Evolutionary conservation across 805 yeast species (phyloP), one percentile per base, ranked within the genome.

Genomic region (Metschnikowia matae): DNA sequence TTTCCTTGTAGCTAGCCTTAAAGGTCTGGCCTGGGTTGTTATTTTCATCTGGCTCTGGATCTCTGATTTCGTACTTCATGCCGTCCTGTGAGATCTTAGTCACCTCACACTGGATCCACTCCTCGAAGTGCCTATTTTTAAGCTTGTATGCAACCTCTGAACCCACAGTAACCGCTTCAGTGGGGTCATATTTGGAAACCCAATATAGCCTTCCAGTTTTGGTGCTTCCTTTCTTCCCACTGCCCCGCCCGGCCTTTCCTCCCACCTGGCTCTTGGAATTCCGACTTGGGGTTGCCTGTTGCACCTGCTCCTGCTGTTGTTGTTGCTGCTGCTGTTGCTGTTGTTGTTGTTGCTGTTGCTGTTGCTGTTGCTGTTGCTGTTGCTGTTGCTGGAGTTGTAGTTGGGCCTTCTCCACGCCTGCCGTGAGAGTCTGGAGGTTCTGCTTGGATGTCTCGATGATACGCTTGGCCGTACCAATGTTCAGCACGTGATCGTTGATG

Each of bases 31-130:
- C 97, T 3, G 91, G 87, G 50, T 91, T 89, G 54, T 87, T 88
- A 58, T 83, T 79, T 61, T 92, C 98, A 62, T 94, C 99, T 0
- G 99, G 98, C 62, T 94, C 99, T 0, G 98, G 97, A 66, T 94
- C 99, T 59, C 89, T 82, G n/a, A 94, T 91, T 67, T 94, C 98
- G 64, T 85, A 90, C 58, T 61, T 55, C 47, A 61, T 71, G 0
- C 94, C 92, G 56, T 89, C 96, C 0, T 81, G 81, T n/a, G 82
- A 68, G 3, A 92, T 82, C 57, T 81, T 83, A 26, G 84, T 79
- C 14, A 94, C 96, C 61, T 87, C 89, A 70, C 99, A 94, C 65
- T 89, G 96, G 58, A 94, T 89, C 99, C 99, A 94, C 63, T 92
- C 98, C 45, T 85, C 91, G n/a, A 81, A 76, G 43, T 84, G 85